Base-by-base conservation (phyloP, 2,329 filamentous ascomycete genomes). In the Blumeria graminis region DNA sequence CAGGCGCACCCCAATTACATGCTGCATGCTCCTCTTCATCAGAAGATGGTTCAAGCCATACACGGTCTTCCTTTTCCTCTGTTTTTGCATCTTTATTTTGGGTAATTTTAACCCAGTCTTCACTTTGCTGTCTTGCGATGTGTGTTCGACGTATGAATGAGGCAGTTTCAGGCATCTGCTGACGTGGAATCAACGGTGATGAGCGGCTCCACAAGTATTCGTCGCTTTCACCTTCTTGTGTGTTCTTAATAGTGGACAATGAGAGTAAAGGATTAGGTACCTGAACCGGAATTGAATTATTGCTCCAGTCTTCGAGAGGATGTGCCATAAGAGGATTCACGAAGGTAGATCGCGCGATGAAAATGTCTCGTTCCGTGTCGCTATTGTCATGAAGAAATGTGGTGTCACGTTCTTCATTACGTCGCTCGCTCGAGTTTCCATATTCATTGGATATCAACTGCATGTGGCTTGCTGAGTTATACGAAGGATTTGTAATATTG, bases 361-460 rank as follows among this genome's bases (percentile, higher is more conserved):
- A 14, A 18, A 35, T 11, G 56, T 66, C 67, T 57, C 71, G 70
- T 58, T 73, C 74, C 53, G 73, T 72, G 60, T 76, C 74, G 60
- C 72, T 76, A 62, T 69, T 74, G 60, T 76, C 75, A 55, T 73
- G 69, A 52, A 76, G 70, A 63, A 75, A 76, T 5, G 74, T 73
- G 56, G 71, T 68, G 58, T 73, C 71, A 16, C 62, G 60, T 45
- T 60, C 58, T 39, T 61, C 60, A 58, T 45, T 67, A 57, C 52
- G 39, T 57, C 61, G 56, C 61, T 65, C 56, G n/a, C 45, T 18
- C 45, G 56, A 56, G 22, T 34, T 32, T 11, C 0, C 34, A 8
- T 14, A 32, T 22, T 34, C 16, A n/a, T 13, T 28, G 32, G 28
- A 34, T 28, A 62, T 52, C 46, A 58, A 48, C 57, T 60, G 60